phyloP scores from a whole-genome alignment of 164 flowering plant species.

The Magnolia officinalis region DNA sequence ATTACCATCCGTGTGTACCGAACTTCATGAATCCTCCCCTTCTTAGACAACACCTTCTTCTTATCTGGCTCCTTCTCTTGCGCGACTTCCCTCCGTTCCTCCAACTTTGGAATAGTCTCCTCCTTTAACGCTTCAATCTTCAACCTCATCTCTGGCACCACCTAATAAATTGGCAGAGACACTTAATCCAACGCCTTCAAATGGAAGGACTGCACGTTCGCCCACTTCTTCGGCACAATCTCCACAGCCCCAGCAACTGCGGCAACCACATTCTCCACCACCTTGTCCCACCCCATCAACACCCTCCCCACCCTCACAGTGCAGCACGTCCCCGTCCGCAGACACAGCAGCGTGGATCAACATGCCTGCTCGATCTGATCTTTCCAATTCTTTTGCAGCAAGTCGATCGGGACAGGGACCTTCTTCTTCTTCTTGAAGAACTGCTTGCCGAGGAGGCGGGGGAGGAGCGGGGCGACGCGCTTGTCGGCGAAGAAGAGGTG shows the following conservation, averaged over 20 bases:
- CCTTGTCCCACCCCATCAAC: conserved; percentile 45
- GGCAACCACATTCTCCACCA: conserved; percentile 56
- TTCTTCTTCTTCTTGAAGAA: conserved; percentile 75
- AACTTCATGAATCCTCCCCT: conserved; percentile 60
- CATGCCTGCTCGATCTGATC: conserved; percentile 57
- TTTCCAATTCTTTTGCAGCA: conserved; percentile 66
- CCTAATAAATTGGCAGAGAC: conserved; percentile 74
- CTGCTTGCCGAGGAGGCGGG: conserved; percentile 66
- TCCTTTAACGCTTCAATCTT: conserved; percentile 46
- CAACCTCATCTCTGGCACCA: conserved; percentile 60
- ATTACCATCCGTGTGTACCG: conserved; percentile 47
- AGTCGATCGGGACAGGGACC: conserved; percentile 69
- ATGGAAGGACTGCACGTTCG: conserved; percentile 58
- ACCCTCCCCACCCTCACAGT: no score
- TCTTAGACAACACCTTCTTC: conserved; percentile 33
- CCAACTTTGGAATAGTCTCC: not conserved
- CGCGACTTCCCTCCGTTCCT: not conserved
- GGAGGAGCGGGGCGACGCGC: conserved; percentile 52
- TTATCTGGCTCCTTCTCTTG: conserved; percentile 13
- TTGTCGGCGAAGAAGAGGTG: conserved; percentile 63
- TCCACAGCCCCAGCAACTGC: conserved; percentile 55
- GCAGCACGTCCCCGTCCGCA: conserved; percentile 68
- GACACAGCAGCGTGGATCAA: conserved; percentile 46
- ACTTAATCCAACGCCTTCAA: conserved; percentile 65
- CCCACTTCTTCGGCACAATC: conserved; percentile 70